These are phyloP conservation scores for Plantago elongata DNA, from an alignment of 257 asterid species.

Conservation along the genomic window DNA sequence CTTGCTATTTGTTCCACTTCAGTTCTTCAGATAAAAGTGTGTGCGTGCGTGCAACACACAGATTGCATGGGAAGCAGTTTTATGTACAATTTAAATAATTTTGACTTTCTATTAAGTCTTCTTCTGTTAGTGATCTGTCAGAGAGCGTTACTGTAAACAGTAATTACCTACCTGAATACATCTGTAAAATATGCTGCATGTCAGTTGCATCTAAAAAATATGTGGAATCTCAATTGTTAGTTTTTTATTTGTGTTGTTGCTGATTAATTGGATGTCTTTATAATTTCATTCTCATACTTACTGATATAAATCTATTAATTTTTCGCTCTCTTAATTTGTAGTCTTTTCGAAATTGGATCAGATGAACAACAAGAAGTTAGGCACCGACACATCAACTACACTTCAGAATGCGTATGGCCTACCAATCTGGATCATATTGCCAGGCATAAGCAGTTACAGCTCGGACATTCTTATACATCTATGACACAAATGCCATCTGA, in stretches of 20 bases:
- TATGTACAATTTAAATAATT: not conserved
- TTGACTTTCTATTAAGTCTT: too few species aligned
- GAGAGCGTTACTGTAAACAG: not conserved
- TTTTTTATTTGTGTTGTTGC: not conserved
- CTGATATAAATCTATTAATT: not conserved
- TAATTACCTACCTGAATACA: slow-evolving; percentile 1
- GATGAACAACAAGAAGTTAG: slow-evolving; percentile 39
- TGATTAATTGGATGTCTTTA: slow-evolving; percentile 4
- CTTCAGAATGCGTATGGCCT: slow-evolving; percentile 55
- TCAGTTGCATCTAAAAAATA: not conserved
- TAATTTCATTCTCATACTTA: slow-evolving; percentile 12
- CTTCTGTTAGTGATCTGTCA: not conserved
- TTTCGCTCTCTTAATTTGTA: slow-evolving; percentile 29
- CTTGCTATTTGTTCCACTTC: not conserved
- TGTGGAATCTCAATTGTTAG: slow-evolving; percentile 6
- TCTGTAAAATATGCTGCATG: slow-evolving; percentile 5
- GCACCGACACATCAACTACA: slow-evolving; percentile 28
- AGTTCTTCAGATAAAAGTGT: not conserved
- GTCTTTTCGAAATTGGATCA: slow-evolving; percentile 50
- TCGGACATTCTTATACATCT: slow-evolving; percentile 40
- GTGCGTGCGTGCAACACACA: not conserved
- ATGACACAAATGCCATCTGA: slow-evolving; percentile 45
- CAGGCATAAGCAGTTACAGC: slow-evolving; percentile 29
- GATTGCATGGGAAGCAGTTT: not conserved
- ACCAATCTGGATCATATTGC: slow-evolving; percentile 26